Evolutionary conservation across 441 rosid genomes (phyloP).

Genomic region (Jatropha multifida): DNA sequence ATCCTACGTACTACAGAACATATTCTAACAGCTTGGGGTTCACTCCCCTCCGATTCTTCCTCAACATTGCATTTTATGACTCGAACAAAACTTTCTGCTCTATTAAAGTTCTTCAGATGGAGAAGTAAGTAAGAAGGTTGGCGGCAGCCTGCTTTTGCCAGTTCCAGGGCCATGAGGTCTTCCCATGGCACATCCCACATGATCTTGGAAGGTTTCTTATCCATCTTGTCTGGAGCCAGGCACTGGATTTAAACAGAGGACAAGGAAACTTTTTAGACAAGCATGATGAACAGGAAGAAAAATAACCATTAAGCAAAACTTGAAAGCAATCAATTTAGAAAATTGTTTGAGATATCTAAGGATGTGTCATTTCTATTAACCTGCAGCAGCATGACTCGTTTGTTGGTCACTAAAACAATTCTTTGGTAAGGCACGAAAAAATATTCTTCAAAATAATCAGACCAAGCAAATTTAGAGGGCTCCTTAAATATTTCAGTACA

Average conservation of each 20-base stretch:
- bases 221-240: constrained; percentile 71
- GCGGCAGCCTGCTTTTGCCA: constrained; percentile 83
- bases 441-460: constrained; percentile 90
- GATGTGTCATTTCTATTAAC: constrained; percentile 32
- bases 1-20: constrained; percentile 77
- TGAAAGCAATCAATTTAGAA: constrained; percentile 3
- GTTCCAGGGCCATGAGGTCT: constrained; percentile 87
- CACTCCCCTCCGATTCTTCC: constrained; percentile 57
- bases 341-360: not conserved
- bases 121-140: constrained; percentile 89
- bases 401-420: constrained; percentile 84
- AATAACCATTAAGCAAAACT: not conserved
- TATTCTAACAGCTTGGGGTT: constrained; percentile 81
- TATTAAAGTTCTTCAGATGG: constrained; percentile 81
- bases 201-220: constrained; percentile 90
- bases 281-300: not conserved
- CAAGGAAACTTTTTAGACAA: constrained; percentile 13
- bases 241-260: constrained; percentile 52
- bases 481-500: constrained; percentile 95
- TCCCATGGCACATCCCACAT: constrained; percentile 99
- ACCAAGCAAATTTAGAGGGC: constrained; percentile 91
- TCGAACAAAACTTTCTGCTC: constrained; percentile 87
- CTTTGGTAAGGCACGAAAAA: constrained; percentile 79
- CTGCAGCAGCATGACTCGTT: constrained; percentile 86
- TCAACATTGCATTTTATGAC: constrained; percentile 74